Percentiles rank a stretch among this genome's conserved stretches.
Conservation (phyloP, 495 filamentous ascomycete genomes). For the Hypoxylon fragiforme region DNA sequence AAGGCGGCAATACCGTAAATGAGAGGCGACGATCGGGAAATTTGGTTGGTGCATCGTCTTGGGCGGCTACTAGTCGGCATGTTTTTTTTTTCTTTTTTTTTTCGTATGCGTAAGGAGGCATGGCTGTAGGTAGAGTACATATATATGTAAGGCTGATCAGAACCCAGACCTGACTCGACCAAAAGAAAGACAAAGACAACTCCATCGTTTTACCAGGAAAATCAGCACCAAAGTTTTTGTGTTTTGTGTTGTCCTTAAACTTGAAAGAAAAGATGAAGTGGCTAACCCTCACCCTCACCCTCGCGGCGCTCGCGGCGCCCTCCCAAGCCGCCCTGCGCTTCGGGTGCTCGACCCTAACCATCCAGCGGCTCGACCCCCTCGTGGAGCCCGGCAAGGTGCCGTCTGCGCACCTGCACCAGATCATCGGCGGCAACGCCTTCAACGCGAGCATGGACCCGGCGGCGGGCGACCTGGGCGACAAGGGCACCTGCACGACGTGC, state of each 20-base stretch:
- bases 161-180: conserved; percentile 1
- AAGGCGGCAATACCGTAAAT: conserved; percentile 11
- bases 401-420: conserved; percentile 55
- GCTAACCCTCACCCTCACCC: conserved; percentile 41
- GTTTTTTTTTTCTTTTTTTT: conserved; percentile 3
- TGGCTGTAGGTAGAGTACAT: conserved; percentile 8
- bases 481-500: conserved; percentile 51
- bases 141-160: conserved; percentile 14
- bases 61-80: conserved; percentile 25
- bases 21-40: conserved; percentile 17
- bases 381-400: conserved; percentile 51
- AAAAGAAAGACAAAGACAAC: no score
- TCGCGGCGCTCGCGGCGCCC: conserved; percentile 43
- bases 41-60: conserved; percentile 5
- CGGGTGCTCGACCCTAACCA: conserved; percentile 51
- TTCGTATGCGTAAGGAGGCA: neutral
- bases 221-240: neutral
- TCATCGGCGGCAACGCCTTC: conserved; percentile 56
- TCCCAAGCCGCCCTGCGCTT: conserved; percentile 54
- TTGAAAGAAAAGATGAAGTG: conserved; percentile 59
- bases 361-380: conserved; percentile 54
- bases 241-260: no score
- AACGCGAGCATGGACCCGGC: conserved; percentile 49
- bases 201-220: conserved; percentile 9
- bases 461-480: conserved; percentile 45